phyloP scores from a whole-genome alignment of 1,284 basidiomycete genomes.

The Trametes versicolor region DNA sequence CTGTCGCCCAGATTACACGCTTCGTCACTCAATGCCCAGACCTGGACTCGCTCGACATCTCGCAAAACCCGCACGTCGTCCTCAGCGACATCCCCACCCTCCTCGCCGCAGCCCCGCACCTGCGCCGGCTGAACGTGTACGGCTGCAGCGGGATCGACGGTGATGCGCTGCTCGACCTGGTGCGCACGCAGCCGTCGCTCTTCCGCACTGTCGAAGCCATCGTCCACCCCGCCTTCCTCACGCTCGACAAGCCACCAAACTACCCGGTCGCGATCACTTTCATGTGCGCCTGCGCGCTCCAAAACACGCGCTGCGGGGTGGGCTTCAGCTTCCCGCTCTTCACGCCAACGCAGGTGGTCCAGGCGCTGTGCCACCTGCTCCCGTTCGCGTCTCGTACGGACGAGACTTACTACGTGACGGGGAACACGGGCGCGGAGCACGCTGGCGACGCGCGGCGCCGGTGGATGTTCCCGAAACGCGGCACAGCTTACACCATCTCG shows the following conservation, averaged over 20 bases:
- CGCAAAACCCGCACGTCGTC: neutral
- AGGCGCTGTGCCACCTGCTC: neutral
- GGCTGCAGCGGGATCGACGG: neutral
- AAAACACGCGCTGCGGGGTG: neutral
- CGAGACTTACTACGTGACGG: no score
- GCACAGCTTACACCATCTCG: no score
- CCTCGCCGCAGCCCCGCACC: neutral
- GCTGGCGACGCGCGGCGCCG: no score
- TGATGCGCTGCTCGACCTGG: neutral
- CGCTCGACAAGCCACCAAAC: neutral
- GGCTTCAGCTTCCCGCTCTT: neutral
- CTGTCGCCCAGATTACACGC: neutral
- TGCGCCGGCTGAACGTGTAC: neutral
- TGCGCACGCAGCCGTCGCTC: neutral
- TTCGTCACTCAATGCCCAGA: neutral
- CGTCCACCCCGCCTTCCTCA: neutral
- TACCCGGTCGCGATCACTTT: conserved; percentile 1
- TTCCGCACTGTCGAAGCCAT: neutral
- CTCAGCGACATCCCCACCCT: neutral
- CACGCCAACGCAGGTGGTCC: neutral
- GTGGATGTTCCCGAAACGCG: no score
- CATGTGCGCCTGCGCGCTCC: neutral
- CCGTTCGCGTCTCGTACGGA: neutral
- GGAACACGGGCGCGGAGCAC: no score
- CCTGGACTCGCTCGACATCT: neutral